Conservation (phyloP, 2,329 filamentous ascomycete genomes). For the Amphichorda felina region DNA sequence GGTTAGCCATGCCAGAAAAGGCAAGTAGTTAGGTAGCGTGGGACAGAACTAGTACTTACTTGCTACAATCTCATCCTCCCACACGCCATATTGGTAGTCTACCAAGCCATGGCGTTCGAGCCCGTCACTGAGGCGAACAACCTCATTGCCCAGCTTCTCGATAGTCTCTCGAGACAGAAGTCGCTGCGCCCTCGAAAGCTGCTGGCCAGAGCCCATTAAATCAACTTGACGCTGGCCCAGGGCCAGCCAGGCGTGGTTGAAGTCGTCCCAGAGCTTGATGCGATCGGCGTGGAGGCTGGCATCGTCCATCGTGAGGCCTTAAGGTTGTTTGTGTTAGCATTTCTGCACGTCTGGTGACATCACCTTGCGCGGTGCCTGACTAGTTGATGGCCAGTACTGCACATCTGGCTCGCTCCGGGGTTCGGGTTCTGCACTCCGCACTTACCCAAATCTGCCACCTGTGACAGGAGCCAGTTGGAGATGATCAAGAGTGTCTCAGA, state of each 20-base stretch:
- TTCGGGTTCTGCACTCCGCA: conserved; percentile 4
- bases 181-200: conserved; percentile 46
- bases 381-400: neutral
- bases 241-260: conserved; percentile 85
- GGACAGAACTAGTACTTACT: conserved; percentile 43
- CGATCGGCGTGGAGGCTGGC: conserved; percentile 62
- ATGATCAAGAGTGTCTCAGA: conserved; percentile 39
- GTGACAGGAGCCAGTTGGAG: conserved; percentile 43
- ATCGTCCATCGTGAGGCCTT: conserved; percentile 79
- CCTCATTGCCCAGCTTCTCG: conserved; percentile 68
- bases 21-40: neutral
- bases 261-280: conserved; percentile 82
- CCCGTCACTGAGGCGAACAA: conserved; percentile 72
- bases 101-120: conserved; percentile 89
- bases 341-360: conserved; percentile 2
- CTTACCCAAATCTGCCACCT: conserved; percentile 44
- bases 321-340: conserved; percentile 2
- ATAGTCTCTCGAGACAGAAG: conserved; percentile 59
- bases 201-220: conserved; percentile 48
- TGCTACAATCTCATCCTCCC: conserved; percentile 82
- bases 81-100: conserved; percentile 94
- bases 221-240: conserved; percentile 78
- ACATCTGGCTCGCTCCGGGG: neutral
- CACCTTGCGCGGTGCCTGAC: too few species aligned
- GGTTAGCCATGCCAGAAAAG: neutral